Evolutionary conservation across 805 yeast species (phyloP), one percentile per base, ranked within the genome.

Genomic region (Candida broadrunensis): DNA sequence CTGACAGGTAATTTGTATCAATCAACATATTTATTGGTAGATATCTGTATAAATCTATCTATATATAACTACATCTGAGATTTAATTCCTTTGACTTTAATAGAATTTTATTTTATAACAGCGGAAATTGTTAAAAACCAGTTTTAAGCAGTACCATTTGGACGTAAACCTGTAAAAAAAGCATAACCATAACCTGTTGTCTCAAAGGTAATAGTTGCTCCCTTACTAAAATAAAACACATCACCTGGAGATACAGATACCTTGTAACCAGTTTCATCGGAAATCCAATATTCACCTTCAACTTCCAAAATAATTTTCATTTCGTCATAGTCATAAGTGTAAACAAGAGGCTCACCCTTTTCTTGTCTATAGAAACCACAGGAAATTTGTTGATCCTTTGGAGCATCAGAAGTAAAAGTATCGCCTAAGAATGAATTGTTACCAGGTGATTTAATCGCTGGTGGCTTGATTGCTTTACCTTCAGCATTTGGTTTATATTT

Each of bases 301-400:
- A 79, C 81, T 61, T 83, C 87, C 47, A 82, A 71, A 58, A 80
- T 75, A 51, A 83, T 69, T 65, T 83, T 83, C 78, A 80, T 76
- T 65, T 81, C 88, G 55, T 83, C 86, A 63, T 81, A 59, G 46
- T 49, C 67, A 66, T 83, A 83, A 42, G 67, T 61, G 73, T 83
- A 83, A n/a, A 77, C 85, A 56, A 83, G 72, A 36, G 83, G 77
- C 59, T 77, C 81, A 44, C 88, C 88, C 41, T 68, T 66, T 60
- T 80, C 83, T 64, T 83, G 88, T 54, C 70, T 74, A 75, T 78
- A 83, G 68, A 83, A 82, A 38, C 89, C 89, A 57, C 81, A 71
- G 14, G 81, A 63, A 48, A 83, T 77, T 58, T 78, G 78, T 57
- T 80, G 62, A 37, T 77, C 87, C 37, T 68, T 60, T 51, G 78